Evolutionary conservation across 768 basidiomycete genomes (phyloP).

Genomic region (Clavulina sp.): DNA sequence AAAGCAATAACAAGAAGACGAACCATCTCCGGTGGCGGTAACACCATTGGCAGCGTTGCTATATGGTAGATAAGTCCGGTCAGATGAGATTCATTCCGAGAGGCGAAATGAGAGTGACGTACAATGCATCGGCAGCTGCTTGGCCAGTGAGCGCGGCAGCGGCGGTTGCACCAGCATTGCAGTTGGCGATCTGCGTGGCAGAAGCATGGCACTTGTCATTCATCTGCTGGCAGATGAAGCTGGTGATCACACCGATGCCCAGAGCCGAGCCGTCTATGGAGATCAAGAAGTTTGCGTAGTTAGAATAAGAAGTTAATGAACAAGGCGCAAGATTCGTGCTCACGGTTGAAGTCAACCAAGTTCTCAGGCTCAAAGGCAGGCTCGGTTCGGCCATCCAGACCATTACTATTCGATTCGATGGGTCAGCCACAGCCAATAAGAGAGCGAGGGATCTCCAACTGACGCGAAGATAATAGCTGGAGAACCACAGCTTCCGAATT

Average conservation of each 20-base stretch:
- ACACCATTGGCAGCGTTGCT: no score
- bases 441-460: neutral
- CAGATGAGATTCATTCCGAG: no score
- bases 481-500: neutral
- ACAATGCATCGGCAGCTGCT: constrained; percentile 3
- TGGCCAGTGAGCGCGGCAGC: neutral
- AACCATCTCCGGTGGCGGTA: no score
- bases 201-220: constrained; percentile 3
- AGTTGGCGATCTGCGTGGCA: neutral
- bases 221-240: constrained; percentile 5
- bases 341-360: constrained; percentile 5
- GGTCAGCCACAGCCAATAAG: neutral
- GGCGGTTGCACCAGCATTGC: constrained; percentile 1
- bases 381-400: constrained; percentile 6
- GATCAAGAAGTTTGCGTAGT: no score
- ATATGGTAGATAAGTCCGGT: no score
- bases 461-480: neutral
- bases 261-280: constrained; percentile 3
- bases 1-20: no score
- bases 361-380: constrained; percentile 4
- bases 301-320: neutral
- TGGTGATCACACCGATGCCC: constrained; percentile 2
- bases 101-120: neutral
- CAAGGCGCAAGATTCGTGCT: neutral
- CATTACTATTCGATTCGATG: neutral